Conservation (phyloP, 148 eudicot species). For the Arctostaphylos glauca region DNA sequence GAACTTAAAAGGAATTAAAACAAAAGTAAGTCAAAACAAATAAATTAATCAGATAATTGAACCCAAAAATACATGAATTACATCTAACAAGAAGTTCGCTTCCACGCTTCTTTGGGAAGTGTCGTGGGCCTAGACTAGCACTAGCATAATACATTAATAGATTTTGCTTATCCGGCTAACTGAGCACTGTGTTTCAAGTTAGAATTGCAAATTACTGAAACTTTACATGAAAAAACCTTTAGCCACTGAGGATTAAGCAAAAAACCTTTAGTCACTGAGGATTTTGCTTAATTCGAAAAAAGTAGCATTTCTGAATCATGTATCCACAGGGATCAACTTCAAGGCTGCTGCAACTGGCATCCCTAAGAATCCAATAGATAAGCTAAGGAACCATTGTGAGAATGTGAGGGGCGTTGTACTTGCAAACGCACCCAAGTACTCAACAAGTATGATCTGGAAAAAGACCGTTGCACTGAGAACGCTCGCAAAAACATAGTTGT, state of each 20-base stretch:
- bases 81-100: not conserved
- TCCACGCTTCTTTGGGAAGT: not conserved
- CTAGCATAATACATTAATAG: not conserved
- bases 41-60: not conserved
- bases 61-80: not conserved
- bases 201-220: not conserved
- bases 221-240: not conserved
- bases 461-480: slow-evolving; percentile 57
- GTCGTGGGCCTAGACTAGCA: not conserved
- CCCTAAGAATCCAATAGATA: slow-evolving; percentile 67
- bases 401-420: slow-evolving; percentile 73
- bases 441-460: slow-evolving; percentile 76
- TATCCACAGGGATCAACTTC: slow-evolving; percentile 44
- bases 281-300: not conserved
- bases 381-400: slow-evolving; percentile 56
- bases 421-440: slow-evolving; percentile 80
- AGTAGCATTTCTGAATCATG: slow-evolving; percentile 4
- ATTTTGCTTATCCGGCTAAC: not conserved
- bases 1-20: not conserved
- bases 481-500: slow-evolving; percentile 66
- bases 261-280: not conserved
- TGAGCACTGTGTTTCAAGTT: not conserved
- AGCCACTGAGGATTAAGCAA: not conserved
- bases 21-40: not conserved
- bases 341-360: slow-evolving; percentile 79